Evolutionary conservation across 768 basidiomycete genomes (phyloP), one percentile per base, ranked within the genome.

Genomic region (Hericium erinaceus): DNA sequence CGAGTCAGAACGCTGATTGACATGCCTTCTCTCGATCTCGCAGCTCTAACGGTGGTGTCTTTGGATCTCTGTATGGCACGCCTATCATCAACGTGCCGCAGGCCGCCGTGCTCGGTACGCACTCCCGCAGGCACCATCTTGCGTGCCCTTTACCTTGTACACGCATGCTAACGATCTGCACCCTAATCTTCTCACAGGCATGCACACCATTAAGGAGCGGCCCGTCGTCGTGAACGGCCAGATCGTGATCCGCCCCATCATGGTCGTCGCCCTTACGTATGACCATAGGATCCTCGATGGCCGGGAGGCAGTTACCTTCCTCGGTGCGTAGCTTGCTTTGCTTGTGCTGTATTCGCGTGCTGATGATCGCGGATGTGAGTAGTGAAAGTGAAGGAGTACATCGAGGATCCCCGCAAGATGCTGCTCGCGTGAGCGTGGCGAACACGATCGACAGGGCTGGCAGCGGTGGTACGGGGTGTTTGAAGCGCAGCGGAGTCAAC

Each of bases 61-160:
- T 99, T 67, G 95, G 95, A 48, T 95, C 92, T 52, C 76, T 99
- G 52, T 97, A 87, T 67, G 95, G 95, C 41, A 99, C 95, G n/a
- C 95, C 95, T 39, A 99, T 99, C 68, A 95, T 98, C 75, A 98
- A 98, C 78, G 77, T 95, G 48, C 95, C 95, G 4, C 95, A 98
- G 70, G 74, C 93, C 22, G 95, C 94, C 54, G 93, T 98, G 7
- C 83, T 99, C 56, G 95, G 89, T 79, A 64, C 60, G 78, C 72
- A 15, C 37, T 39, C 16, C 46, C 38, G 38, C 33, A 33, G 33
- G 33, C 33, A 33, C 7, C 33, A 33, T 33, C 33, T 33, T 33
- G 33, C 33, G 7, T 33, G 33, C 33, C 41, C n/a, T 38, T 20
- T 49, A 54, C 28, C 41, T 26, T 37, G 22, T 28, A 13, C 46